Base-by-base conservation (phyloP, 1,139 yeast species). In the Taiozyma sp. region DNA sequence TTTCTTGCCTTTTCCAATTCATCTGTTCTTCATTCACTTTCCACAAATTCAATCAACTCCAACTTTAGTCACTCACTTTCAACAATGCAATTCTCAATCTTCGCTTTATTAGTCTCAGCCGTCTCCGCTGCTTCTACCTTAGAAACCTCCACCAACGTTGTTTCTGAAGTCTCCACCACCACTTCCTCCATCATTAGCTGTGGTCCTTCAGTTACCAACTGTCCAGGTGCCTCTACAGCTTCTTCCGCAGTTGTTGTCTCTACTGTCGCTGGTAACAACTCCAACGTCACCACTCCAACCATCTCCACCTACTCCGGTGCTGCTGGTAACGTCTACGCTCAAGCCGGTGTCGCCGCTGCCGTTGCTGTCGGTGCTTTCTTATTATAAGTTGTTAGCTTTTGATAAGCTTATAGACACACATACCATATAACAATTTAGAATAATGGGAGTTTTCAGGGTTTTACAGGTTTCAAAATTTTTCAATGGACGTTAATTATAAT, bases 51-150 rank as follows among this genome's bases (percentile, higher is more conserved):
- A 14, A 40, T 41, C 30, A 45, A 45, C 44, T 32, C 56, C 47
- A 49, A 53, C 53, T 51, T 45, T 51, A 50, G 50, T 52, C 57
- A 48, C 52, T 54, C 54, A 36, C 46, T 43, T 44, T 51, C 46
- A 32, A 61, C 52, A 67, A 70, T 70, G 74, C 71, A 69, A 68
- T 70, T 69, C 70, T 63, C 70, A 52, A 60, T 64, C 59, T 53
- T 61, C 56, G 56, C 62, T 53, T 45, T 63, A 50, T 47, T 63
- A 49, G 62, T 66, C 50, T 58, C 71, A 50, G 55, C 61, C 49
- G 63, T 57, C 49, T 58, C 69, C 44, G 61, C 65, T 53, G 68
- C 67, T 56, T 56, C 49, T 63, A 59, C 57, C 63, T 47, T 32
- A 14, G 19, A 32, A 32, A 32, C 36, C 36, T 49, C 65, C 64